Base-by-base conservation (phyloP, 2,329 filamentous ascomycete species). In the Colletotrichum caudatum region DNA sequence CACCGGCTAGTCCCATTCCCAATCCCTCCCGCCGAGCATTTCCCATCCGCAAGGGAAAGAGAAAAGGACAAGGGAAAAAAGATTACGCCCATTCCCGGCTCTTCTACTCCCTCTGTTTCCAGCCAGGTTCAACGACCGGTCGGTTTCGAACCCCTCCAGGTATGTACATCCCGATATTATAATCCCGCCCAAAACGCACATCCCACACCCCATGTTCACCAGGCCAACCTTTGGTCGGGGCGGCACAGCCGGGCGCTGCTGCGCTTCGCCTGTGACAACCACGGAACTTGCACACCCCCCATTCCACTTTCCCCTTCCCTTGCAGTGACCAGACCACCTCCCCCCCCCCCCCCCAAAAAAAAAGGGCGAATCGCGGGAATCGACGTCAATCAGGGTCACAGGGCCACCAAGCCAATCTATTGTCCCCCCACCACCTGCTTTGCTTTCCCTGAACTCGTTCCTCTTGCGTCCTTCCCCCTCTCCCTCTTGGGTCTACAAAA, bases 381-480 rank as follows among this genome's bases (percentile, higher is more conserved):
- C 66, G 66, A 72, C 66, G 69, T 72, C 60, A 58, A 58, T 58
- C 37, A 69, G 54, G 69, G 69, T 72, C 69, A 72, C 65, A 69
- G 60, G 69, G 69, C 68, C 69, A 69, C 65, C 59, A 61, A 69
- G 60, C 59, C 69, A 72, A 64, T 64, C 69, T 69, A 61, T 64
- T 69, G 69, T 71, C 54, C 69, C 64, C 69, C 69, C 69, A 72
- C 69, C 69, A 69, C 69, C 69, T 72, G 69, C 50, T 72, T 71
- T 72, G 69, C 50, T 72, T 71, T 72, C 69, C 65, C 54, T 60
- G 54, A 60, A 62, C 23, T 46, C 46, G 26, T 64, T 60, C 59
- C 46, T 69, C 64, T 54, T 50, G 39, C 60, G 48, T 41, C 60
- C n/a, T 54, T 54, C 46, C 53, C 69, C 60, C 59, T 69, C 65